phyloP scores from a whole-genome alignment of 2,329 filamentous ascomycete genomes.

The Aspergillus latus region DNA sequence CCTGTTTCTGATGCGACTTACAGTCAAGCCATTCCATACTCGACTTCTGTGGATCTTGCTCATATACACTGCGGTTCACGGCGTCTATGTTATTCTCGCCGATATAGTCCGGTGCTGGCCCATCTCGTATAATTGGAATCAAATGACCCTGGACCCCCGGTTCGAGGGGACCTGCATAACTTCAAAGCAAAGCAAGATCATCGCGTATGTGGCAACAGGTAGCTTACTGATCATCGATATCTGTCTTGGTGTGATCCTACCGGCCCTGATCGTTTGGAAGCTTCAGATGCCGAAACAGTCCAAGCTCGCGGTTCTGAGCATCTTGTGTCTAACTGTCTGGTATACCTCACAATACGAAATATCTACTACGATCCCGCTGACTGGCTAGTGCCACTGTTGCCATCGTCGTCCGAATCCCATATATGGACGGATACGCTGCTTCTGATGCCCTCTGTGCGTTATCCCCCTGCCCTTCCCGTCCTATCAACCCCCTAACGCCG shows the following conservation, averaged over 20 bases:
- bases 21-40: constrained; percentile 47
- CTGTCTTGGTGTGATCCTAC: constrained; percentile 39
- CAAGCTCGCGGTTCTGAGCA: constrained; percentile 45
- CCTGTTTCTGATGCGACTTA: constrained; percentile 54
- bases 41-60: constrained; percentile 20
- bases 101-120: background rate
- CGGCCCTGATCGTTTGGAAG: constrained; percentile 56
- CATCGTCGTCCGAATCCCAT: constrained; percentile 48
- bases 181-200: background rate
- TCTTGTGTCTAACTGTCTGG: constrained; percentile 38
- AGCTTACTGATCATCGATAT: background rate
- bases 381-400: constrained; percentile 44
- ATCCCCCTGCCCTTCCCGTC: background rate
- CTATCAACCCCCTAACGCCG: background rate
- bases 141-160: background rate
- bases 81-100: background rate
- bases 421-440: constrained; percentile 38
- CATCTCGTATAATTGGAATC: background rate
- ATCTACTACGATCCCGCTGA: constrained; percentile 2
- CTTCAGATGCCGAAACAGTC: constrained; percentile 55
- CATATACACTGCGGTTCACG: background rate
- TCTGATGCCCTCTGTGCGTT: constrained; percentile 37
- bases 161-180: background rate
- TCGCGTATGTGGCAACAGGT: background rate
- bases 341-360: background rate